Base-by-base conservation (phyloP, 1,284 basidiomycete species). In the Ustilago tritici region DNA sequence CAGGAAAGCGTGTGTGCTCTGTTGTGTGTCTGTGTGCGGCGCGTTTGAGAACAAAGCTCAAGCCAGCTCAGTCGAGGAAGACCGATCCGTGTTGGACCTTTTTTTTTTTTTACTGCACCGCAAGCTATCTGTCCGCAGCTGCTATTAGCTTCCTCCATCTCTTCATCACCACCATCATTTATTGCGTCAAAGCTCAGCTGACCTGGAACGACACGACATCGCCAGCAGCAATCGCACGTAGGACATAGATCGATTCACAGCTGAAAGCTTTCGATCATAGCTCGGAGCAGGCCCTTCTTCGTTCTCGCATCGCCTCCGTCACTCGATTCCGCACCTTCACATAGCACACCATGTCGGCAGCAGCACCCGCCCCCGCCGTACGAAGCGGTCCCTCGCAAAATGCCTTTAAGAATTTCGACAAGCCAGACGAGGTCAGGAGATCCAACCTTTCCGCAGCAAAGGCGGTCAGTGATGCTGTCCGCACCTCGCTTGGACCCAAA, bases 401-500 rank as follows among this genome's bases (percentile, higher is more conserved):
- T 36, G 84, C 85, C 23, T 86, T 86, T 76, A 86, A 86, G 70
- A 85, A 84, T 56, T 76, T 82, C 23, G 85, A 86, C 59, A 86
- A 86, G 81, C 85, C 85, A 35, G 85, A 85, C 65, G 85, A 86
- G 67, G 85, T 86, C 47, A 65, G 85, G 32, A 78, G 85, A 65
- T 85, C 77, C 57, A 84, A 85, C 66, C 65, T 84, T 17, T 69
- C 67, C 23, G 81, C 82, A 23, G 82, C 85, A 47, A 83, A 84
- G 97, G 96, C 97, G 40, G 97, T 99, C 83, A 95, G 95, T 82
- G 96, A 98, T 88, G 96, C 95, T 60, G 95, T 99, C 41, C 90
- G 97, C 84, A 99, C 97, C 58, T 98, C 95, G 59, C 88, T 99
- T 76, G 97, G 97, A 19, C 97, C 97, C 54, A 92, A 94, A 87